Evolutionary conservation across 192 early-diverging fungal species (phyloP), one percentile per base, ranked within the genome.

Genomic region (Mortierella antarctica): DNA sequence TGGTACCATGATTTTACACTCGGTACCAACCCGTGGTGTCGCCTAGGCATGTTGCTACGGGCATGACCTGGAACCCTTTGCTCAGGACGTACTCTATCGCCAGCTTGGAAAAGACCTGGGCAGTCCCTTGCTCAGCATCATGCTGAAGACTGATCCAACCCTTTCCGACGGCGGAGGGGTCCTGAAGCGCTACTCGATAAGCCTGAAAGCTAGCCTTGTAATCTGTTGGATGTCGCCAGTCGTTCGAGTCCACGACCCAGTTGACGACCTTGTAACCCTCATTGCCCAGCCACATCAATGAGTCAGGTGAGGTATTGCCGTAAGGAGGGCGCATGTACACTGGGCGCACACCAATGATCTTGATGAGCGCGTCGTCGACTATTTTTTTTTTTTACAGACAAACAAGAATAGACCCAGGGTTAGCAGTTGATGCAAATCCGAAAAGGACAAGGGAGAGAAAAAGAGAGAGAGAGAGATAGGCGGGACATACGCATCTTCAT

Each of bases 261-360:
- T 74, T 62, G 20, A 85, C 48, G 12, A 86, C 73, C 13, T 61
- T 83, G 55, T 86, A 86, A 2, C 70, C 82, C 17, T 69, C 44
- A 6, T 7, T 12, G 20, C 56, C 67, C 11, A 86, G 45, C 18
- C 62, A 66, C 5, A 60, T 39, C 1, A 81, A 41, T 7, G 77
- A 67, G 11, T 42, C 53, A 6, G 62, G 60, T 7, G 76, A 83
- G n/a, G 73, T 74, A n/a, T 75, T 66, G 10, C 85, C 85, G 51
- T 79, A 84, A 4, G 83, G 83, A 14, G 85, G 85, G 9, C 85
- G 75, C 74, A 86, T 83, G 63, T 88, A 92, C 20, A 57, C 69
- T 11, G 89, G 89, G 6, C 72, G 82, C 12, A 86, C 73, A 39
- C 89, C 88, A 54, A 83, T 86, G 4, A 83, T 61, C 17, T 72